These are phyloP conservation scores for Neoboletus subvelutipes DNA, from an alignment of 768 basidiomycete species.

Conservation along the genomic window DNA sequence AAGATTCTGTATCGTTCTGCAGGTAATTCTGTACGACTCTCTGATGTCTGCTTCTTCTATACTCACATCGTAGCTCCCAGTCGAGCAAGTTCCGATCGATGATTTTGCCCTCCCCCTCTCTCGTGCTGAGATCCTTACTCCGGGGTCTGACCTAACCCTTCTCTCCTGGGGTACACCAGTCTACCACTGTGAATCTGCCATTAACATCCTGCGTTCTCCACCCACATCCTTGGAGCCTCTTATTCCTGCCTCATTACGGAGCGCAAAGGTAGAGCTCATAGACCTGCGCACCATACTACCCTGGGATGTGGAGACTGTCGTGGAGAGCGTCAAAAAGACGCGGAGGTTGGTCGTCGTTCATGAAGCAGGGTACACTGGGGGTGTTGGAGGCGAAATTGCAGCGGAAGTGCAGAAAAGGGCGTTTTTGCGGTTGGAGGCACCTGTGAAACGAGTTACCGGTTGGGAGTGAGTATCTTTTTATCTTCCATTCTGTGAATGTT, in stretches of 20 bases:
- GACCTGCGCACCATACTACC: slow-evolving; percentile 88
- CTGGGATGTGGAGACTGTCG: slow-evolving; percentile 80
- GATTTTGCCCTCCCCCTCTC: slow-evolving; percentile 85
- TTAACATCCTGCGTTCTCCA: slow-evolving; percentile 70
- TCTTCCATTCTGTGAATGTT: not conserved
- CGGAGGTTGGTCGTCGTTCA: slow-evolving; percentile 88
- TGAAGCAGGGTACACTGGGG: slow-evolving; percentile 85
- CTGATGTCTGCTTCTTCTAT: not conserved
- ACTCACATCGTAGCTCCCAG: slow-evolving; percentile 34
- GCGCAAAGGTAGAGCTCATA: slow-evolving; percentile 81
- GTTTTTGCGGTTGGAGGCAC: slow-evolving; percentile 86
- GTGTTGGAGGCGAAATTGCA: slow-evolving; percentile 90
- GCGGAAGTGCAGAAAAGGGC: slow-evolving; percentile 87
- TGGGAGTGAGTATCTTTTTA: slow-evolving; percentile 79
- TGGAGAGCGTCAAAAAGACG: slow-evolving; percentile 81
- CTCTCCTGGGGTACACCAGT: slow-evolving; percentile 93
- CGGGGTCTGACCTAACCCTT: slow-evolving; percentile 84
- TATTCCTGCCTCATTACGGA: slow-evolving; percentile 63
- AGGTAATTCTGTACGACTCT: slow-evolving; percentile 37
- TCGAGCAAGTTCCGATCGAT: slow-evolving; percentile 90
- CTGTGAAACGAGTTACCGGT: slow-evolving; percentile 81
- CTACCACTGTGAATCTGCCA: slow-evolving; percentile 84
- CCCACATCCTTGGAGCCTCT: slow-evolving; percentile 59
- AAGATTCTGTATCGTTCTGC: slow-evolving; percentile 91
- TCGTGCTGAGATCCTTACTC: slow-evolving; percentile 70